phyloP scores from a whole-genome alignment of 2,329 filamentous ascomycete genomes.

The Aspergillus fijiensis region DNA sequence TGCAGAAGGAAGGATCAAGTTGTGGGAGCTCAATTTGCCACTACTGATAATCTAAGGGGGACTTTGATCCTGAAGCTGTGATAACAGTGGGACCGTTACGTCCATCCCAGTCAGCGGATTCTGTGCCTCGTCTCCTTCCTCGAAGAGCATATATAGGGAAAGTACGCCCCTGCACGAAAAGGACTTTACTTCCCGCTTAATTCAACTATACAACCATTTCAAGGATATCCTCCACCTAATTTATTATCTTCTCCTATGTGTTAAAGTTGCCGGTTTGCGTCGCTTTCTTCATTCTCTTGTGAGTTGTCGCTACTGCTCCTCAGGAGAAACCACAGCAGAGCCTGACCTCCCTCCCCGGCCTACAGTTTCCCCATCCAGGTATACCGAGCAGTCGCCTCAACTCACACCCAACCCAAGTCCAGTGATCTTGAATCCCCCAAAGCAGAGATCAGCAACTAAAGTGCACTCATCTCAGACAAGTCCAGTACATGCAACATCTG shows the following conservation, averaged over 20 bases:
- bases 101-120: neutral
- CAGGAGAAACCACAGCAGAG: slow-evolving; percentile 8
- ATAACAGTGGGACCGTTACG: neutral
- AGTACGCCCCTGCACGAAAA: neutral
- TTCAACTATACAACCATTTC: neutral
- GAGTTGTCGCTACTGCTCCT: slow-evolving; percentile 10
- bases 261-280: slow-evolving; percentile 13
- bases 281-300: slow-evolving; percentile 6
- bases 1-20: neutral
- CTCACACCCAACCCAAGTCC: neutral
- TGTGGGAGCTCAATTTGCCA: neutral
- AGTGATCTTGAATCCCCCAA: neutral
- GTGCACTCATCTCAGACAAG: neutral
- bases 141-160: slow-evolving; percentile 5
- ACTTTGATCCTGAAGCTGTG: neutral
- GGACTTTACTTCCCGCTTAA: neutral
- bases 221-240: slow-evolving; percentile 1
- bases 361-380: slow-evolving; percentile 6
- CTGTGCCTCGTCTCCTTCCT: neutral
- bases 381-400: slow-evolving; percentile 10
- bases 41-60: neutral
- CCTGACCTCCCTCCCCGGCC: slow-evolving; percentile 7
- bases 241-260: slow-evolving; percentile 5
- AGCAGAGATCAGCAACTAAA: neutral
- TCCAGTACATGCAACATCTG: too few relatives aligned